Base-by-base conservation (phyloP, 441 rosid genomes). In the Jatropha podagrica region DNA sequence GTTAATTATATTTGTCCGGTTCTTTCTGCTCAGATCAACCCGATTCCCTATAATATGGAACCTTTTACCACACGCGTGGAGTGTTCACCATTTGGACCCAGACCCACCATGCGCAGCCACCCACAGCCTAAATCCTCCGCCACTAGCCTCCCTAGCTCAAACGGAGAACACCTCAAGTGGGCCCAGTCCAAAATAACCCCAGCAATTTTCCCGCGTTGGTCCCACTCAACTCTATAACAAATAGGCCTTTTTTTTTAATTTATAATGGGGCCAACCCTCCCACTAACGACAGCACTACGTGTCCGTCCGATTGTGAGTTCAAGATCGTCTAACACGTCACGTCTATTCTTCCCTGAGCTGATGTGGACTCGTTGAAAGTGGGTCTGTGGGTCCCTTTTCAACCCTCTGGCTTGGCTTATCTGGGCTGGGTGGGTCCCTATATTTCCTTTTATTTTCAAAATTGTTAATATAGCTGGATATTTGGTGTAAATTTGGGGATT, bases 201-300 rank as follows among this genome's bases (percentile, higher is more conserved):
- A 3, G 49, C 6, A 13, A 26, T 41, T 20, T 71, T 71, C 63
- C 73, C 69, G 62, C 79, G 76, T 81, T 62, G 74, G 68, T 32
- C 46, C 78, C 64, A 49, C 81, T 32, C 17, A 61, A 6, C 74
- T 68, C 44, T 6, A 2, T 10, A 20, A 4, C 40, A 7, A 6
- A n/a, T 32, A 26, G 41, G 14, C 58, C 14, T 15, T 61, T 38
- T n/a, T 40, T 41, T 1, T 51, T 3, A 20, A 41, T 3, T 2
- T 41, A 2, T 4, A 26, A 14, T 0, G 78, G 83, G 74, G 6
- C 81, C 81, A 74, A 26, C 66, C 0, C 4, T 1, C 2, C 9
- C 74, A 9, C 64, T 27, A 73, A 63, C 20, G 76, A 76, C 83
- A 72, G 4, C 77, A 71, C 85, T 87, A 84, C 89, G 87, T 84